Evolutionary conservation across 257 asterid species (phyloP), one percentile per base, ranked within the genome.

Genomic region (Nicotiana attenuata): DNA sequence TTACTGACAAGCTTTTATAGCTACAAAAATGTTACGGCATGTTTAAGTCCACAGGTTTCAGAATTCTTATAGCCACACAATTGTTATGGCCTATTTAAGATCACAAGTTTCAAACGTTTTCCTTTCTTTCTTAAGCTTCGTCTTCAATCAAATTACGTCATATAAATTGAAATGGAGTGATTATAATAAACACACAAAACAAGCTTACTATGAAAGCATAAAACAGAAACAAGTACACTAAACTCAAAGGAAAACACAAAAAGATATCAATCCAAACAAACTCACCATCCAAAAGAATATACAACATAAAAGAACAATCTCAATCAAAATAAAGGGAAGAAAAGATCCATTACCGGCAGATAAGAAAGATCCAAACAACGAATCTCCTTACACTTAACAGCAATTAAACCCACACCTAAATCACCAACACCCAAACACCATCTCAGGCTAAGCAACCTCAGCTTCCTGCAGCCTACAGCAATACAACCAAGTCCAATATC

Each of bases 401-500:
- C 97, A 88, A 95, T 83, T 83, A 95, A 89, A 67, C 91, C 96
- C n/a, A 95, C 95, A 75, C 99, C 99, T 35, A 90, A 86, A 85
- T 93, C 99, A 59, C 97, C 97, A 84, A 95, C 95, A 45, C 97
- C 93, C 85, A 92, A 85, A 84, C 98, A 95, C 97, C 98, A 92
- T 82, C 90, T 95, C 91, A 95, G 85, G 88, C 91, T 92, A 55
- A 95, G 91, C 56, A 91, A 73, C 88, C 86, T 95, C 86, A 95
- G 86, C 89, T 95, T 95, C 83, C 81, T 84, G 83, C 99, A 95
- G 53, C 97, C 97, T 65, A 93, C 98, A 41, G 97, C 97, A 84
- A 95, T 90, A 90, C 97, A 95, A 5, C 99, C 97, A n/a, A 95
- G 80, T 80, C 97, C 99, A 78, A 92, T 92, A 87, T 95, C 99